Percentiles rank a stretch among this genome's conserved stretches.
Evolutionary conservation across 305 asterid species (phyloP).

Genomic region (Galium porrigens): DNA sequence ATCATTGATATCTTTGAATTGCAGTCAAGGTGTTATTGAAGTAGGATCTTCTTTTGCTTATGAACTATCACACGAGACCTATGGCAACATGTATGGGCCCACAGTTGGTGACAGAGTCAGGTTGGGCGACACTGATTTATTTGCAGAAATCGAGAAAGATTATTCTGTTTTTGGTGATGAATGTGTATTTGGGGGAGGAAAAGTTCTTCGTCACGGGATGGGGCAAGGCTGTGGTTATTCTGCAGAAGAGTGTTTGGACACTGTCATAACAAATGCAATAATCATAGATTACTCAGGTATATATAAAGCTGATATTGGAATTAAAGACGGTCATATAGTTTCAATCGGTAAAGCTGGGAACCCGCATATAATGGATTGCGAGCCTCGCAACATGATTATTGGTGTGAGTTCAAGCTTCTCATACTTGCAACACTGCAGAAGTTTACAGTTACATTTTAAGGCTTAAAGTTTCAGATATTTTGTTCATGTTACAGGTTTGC

Average conservation of each 20-base stretch:
- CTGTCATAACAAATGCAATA: conserved; percentile 83
- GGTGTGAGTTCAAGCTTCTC: conserved; percentile 41
- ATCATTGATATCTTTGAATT: conserved; percentile 14
- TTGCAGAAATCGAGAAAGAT: conserved; percentile 79
- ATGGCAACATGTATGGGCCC: conserved; percentile 86
- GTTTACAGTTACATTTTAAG: conserved; percentile 8
- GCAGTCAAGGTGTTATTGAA: conserved; percentile 51
- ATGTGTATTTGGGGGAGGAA: conserved; percentile 93
- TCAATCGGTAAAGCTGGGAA: conserved; percentile 80
- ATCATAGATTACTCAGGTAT: conserved; percentile 77
- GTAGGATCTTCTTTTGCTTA: conserved; percentile 45
- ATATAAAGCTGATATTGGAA: conserved; percentile 85
- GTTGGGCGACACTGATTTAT: conserved; percentile 72
- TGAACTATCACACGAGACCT: conserved; percentile 52
- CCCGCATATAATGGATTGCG: conserved; percentile 63
- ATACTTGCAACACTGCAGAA: background rate
- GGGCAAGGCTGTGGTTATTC: conserved; percentile 74
- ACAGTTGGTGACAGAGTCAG: conserved; percentile 75
- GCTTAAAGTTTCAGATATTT: conserved; percentile 12
- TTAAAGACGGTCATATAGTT: conserved; percentile 51
- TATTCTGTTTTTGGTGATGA: conserved; percentile 67
- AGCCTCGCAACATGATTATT: conserved; percentile 36
- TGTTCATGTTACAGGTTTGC: conserved; percentile 39
- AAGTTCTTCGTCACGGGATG: conserved; percentile 80
- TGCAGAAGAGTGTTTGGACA: conserved; percentile 47